Base-by-base conservation (phyloP, 2,329 filamentous ascomycete species). In the Tolypocladium tundrense region DNA sequence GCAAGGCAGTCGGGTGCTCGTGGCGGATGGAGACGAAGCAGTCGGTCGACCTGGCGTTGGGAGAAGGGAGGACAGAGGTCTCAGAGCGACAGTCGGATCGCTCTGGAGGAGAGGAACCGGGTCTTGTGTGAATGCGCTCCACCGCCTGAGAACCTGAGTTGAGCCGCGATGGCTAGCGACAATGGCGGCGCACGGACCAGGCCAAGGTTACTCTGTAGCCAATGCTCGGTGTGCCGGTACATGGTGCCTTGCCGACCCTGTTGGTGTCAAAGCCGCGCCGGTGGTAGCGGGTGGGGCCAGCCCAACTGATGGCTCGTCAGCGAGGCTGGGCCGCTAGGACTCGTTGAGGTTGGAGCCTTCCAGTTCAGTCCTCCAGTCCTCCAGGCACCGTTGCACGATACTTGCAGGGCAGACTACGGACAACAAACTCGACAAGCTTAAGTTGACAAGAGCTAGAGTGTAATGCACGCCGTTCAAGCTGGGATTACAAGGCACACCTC, bases 71-170 rank as follows among this genome's bases (percentile, higher is more conserved):
- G 48, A 52, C 19, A 31, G 33, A 50, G 27, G 48, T 52, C 31
- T 52, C 48, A 21, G 41, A 13, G 48, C 48, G 48, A 52, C 31
- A 14, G 48, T 21, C 31, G 31, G 48, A 21, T 52, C 19, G 45
- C 45, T 19, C 16, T 50, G 19, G 48, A 37, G 48, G 48, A 35
- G 19, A 35, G 48, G 48, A 52, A 37, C 48, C 48, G n/a, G 19
- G 48, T 42, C 39, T 54, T 54, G 53, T 33, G 39, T 55, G 55
- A 45, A 45, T 42, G 16, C 50, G 52, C 56, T 55, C 56, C 56
- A 58, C 56, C 56, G 56, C 52, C 42, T 6, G 31, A 52, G 48
- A 37, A 35, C 31, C 9, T 4, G 31, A 52, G 48, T 58, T 45
- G 41, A 54, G 42, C 41, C 51, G 40, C 45, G 42, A 45, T 52